Conservation (phyloP, 202 grass and related monocot species). For the Setaria italica region DNA sequence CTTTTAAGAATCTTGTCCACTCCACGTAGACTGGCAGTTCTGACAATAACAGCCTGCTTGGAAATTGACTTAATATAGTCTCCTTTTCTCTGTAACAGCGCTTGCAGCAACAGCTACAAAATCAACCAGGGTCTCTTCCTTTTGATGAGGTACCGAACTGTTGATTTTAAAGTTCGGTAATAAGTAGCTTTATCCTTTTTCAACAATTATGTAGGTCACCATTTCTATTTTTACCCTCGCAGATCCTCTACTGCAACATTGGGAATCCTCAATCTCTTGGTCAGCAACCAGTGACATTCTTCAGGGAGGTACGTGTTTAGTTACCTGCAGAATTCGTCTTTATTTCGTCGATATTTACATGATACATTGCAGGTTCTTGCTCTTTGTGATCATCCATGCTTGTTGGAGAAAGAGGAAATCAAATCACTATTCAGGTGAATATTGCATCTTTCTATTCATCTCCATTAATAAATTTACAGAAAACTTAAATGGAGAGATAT, state of each 20-base stretch:
- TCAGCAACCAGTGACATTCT: slow-evolving; percentile 89
- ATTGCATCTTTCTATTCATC: slow-evolving; percentile 35
- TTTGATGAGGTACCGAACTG: slow-evolving; percentile 75
- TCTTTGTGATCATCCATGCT: slow-evolving; percentile 82
- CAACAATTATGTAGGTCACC: slow-evolving; percentile 26
- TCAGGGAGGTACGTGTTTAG: slow-evolving; percentile 76
- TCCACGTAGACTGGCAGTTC: background rate
- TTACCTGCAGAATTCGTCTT: slow-evolving; percentile 27
- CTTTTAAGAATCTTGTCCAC: slow-evolving; percentile 8
- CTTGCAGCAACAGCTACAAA: slow-evolving; percentile 78
- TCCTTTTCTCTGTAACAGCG: slow-evolving; percentile 53
- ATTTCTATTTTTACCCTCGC: slow-evolving; percentile 31
- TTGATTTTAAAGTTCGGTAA: slow-evolving; percentile 9
- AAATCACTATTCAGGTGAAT: slow-evolving; percentile 83
- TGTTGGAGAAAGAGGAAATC: slow-evolving; percentile 78
- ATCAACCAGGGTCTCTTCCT: slow-evolving; percentile 75
- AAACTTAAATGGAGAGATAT: slow-evolving; percentile 23
- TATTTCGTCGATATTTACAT: slow-evolving; percentile 37
- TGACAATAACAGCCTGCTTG: slow-evolving; percentile 28
- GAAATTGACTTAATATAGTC: slow-evolving; percentile 24
- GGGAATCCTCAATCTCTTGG: slow-evolving; percentile 98
- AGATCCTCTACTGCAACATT: slow-evolving; percentile 97
- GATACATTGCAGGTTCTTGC: slow-evolving; percentile 82
- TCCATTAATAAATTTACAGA: slow-evolving; percentile 7
- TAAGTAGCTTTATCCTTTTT: slow-evolving; percentile 32